phyloP scores from a whole-genome alignment of 2,329 filamentous ascomycete genomes.

The Nakataea oryzae region DNA sequence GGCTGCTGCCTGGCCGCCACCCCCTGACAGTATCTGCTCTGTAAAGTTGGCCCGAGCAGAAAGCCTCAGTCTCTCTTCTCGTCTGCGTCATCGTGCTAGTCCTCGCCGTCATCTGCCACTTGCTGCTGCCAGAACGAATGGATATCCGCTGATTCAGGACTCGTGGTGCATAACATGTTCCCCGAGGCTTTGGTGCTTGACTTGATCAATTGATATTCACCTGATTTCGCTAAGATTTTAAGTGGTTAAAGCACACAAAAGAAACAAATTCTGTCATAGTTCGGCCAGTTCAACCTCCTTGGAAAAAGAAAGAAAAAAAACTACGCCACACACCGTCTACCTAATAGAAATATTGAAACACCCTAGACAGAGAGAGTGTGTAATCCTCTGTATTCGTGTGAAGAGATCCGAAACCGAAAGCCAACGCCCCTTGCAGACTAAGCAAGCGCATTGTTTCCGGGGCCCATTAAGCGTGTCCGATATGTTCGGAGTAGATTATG shows the following conservation, averaged over 20 bases:
- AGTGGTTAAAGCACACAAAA: too few species aligned
- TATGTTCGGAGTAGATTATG: neutral
- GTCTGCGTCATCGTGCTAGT: neutral
- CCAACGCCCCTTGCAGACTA: neutral
- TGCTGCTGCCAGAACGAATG: conserved; percentile 10
- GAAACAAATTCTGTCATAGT: neutral
- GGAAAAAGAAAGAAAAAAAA: neutral
- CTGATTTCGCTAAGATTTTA: too few species aligned
- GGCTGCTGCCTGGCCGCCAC: neutral
- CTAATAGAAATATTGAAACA: neutral
- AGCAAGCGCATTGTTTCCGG: neutral
- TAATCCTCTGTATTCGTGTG: neutral
- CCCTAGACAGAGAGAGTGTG: neutral
- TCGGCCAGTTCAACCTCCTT: neutral
- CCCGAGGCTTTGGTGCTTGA: too few species aligned
- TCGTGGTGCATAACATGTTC: too few species aligned
- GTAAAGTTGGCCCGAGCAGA: neutral
- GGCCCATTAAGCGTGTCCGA: neutral
- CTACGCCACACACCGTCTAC: neutral
- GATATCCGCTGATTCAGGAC: too few species aligned
- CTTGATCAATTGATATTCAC: too few species aligned
- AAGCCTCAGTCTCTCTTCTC: neutral
- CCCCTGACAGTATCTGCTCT: too few species aligned
- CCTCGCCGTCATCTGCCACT: neutral
- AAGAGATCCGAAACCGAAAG: neutral